Conservation (phyloP, 208 protist genomes). For the Lotmaria passim region DNA sequence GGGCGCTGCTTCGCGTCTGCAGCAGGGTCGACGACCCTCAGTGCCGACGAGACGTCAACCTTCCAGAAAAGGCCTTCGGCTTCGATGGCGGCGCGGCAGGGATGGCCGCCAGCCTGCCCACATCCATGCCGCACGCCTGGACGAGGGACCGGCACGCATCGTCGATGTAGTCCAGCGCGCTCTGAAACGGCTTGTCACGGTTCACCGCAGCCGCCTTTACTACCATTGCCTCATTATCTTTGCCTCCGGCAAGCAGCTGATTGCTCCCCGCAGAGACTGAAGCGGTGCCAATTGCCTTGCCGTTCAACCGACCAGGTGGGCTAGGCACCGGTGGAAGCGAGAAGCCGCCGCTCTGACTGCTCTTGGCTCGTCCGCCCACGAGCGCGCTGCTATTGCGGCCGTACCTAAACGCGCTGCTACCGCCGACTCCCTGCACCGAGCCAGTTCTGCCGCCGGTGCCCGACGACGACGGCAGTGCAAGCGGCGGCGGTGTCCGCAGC, state of each 20-base stretch:
- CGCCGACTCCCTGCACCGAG: neutral
- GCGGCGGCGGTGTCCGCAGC: conserved; percentile 12
- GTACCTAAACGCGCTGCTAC: conserved; percentile 1
- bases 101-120: conserved; percentile 28
- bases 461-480: conserved; percentile 12
- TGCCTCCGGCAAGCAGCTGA: neutral
- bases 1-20: neutral
- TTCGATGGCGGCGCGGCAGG: conserved; percentile 36
- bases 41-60: conserved; percentile 16
- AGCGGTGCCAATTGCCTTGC: neutral
- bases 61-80: conserved; percentile 22
- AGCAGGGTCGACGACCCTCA: too few relatives aligned
- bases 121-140: conserved; percentile 20
- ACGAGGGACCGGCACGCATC: conserved; percentile 41
- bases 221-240: neutral
- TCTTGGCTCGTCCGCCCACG: conserved; percentile 9
- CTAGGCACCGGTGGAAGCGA: conserved; percentile 13
- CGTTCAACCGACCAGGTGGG: conserved; percentile 3
- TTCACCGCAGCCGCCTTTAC: conserved; percentile 10
- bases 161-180: conserved; percentile 52
- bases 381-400: conserved; percentile 11
- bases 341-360: conserved; percentile 2
- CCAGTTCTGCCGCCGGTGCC: neutral
- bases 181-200: conserved; percentile 34
- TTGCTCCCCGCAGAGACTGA: neutral